Base-by-base conservation (phyloP, 202 grass and related monocot genomes). In the Carex sylvatica region DNA sequence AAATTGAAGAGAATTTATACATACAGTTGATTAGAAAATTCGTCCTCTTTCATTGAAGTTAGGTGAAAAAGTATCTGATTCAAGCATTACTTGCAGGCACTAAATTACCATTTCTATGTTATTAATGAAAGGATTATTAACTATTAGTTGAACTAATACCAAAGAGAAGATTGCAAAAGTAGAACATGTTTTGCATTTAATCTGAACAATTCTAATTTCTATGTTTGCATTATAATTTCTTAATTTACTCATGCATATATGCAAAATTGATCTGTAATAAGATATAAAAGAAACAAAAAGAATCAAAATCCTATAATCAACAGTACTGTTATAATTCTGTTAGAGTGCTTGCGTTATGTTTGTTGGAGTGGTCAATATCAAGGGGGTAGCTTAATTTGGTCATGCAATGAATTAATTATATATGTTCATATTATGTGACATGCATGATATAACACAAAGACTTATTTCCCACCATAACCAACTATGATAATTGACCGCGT, bases 361-460 rank as follows among this genome's bases (percentile, higher is more conserved):
- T 55, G 80, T 82, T 82, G 61, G 12, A 67, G 62, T 82, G 14
- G 80, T 82, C 80, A 66, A 53, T 52, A 49, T 82, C 80, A 82
- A 68, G 16, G 42, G 62, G 61, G 73, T 82, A 82, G 61, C 80
- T 82, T 82, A 30, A 82, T 68, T 20, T 55, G 22, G 64, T 82
- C 52, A 58, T 67, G 15, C 24, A 82, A 53, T 82, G 14, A n/a
- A 49, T 82, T 82, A 14, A 49, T 82, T 82, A 82, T 40, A 8
- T 40, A 40, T 55, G 72, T 28, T 19, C 23, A 77, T 35, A 56
- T 76, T 44, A 44, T 46, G 9, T 46, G 52, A 35, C 4, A 0
- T 35, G 3, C 15, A 33, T 76, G 26, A 77, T 77, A 35, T 77
- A 16, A 77, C 58, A 35, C 42, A 82, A 31, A 79, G 67, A 38